Percentiles rank a stretch among this genome's conserved stretches.
phyloP scores from a whole-genome alignment of 148 eudicot genomes.

The Amaranthus cruentus region DNA sequence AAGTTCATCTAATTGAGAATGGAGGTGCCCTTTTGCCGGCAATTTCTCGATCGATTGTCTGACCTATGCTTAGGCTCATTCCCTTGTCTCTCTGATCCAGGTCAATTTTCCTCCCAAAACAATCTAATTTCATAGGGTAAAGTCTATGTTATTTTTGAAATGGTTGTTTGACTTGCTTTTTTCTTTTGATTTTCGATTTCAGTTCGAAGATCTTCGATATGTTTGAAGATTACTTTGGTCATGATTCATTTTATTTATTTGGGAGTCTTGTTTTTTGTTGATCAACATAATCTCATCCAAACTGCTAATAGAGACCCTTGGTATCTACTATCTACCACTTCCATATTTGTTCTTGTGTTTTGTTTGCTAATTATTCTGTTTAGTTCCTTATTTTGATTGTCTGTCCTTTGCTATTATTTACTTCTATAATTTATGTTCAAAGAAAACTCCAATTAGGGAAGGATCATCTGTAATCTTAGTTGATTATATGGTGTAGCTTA shows the following conservation, averaged over 20 bases:
- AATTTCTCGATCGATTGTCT: conserved; percentile 23
- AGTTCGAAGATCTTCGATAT: conserved; percentile 73
- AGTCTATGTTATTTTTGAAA: not conserved
- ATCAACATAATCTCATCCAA: conserved; percentile 42
- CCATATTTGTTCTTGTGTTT: not conserved
- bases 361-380: not conserved
- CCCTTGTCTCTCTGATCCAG: conserved; percentile 88
- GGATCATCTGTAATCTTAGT: too few relatives aligned
- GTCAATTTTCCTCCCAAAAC: conserved; percentile 20
- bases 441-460: too few relatives aligned
- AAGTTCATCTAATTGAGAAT: conserved; percentile 8
- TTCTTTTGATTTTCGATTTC: not conserved
- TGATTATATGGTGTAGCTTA: too few relatives aligned
- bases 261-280: conserved; percentile 47
- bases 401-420: too few relatives aligned
- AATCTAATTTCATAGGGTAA: not conserved
- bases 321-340: conserved; percentile 28
- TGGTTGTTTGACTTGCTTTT: conserved; percentile 7
- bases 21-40: conserved; percentile 22
- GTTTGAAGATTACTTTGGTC: conserved; percentile 59
- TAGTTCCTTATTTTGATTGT: not conserved
- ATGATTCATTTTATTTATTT: conserved; percentile 53
- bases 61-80: conserved; percentile 41
- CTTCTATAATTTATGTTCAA: too few relatives aligned
- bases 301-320: conserved; percentile 52